These are phyloP conservation scores for Arachnopeziza araneosa DNA, from an alignment of 2,329 filamentous ascomycete genomes.

Conservation along the genomic window DNA sequence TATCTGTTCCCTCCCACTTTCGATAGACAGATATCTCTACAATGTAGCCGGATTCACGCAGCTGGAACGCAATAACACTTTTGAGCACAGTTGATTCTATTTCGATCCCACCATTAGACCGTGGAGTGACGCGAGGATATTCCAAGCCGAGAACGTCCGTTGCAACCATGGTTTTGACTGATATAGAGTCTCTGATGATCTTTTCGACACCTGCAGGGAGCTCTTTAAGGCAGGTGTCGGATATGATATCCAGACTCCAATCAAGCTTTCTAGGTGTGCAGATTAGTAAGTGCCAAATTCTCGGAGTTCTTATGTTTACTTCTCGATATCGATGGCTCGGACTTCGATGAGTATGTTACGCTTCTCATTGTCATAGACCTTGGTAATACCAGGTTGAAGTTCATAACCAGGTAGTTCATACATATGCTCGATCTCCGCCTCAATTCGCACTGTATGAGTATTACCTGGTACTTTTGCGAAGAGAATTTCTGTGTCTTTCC, in stretches of 20 bases:
- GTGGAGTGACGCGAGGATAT: conserved; percentile 21
- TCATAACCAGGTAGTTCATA: conserved; percentile 8
- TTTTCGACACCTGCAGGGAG: conserved; percentile 13
- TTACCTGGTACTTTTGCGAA: conserved; percentile 14
- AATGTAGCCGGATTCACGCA: conserved; percentile 20
- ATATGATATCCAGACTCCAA: conserved; percentile 28
- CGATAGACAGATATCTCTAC: conserved; percentile 28
- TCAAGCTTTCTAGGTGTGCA: conserved; percentile 21
- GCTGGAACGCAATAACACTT: conserved; percentile 23
- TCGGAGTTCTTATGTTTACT: conserved; percentile 8
- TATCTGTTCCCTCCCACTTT: conserved; percentile 21
- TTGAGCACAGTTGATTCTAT: conserved; percentile 20
- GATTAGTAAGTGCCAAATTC: not conserved
- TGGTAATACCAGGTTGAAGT: conserved; percentile 23
- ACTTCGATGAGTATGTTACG: conserved; percentile 25
- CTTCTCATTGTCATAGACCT: conserved; percentile 18
- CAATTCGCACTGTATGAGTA: conserved; percentile 19
- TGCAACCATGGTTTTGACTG: conserved; percentile 9
- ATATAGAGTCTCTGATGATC: conserved; percentile 19
- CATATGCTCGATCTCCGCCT: conserved; percentile 24
- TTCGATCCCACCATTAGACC: conserved; percentile 3
- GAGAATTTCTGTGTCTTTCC: conserved; percentile 22
- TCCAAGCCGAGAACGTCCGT: conserved; percentile 19
- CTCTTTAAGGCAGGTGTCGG: conserved; percentile 21
- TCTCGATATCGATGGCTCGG: conserved; percentile 25